A percentile compares a stretch with the other conserved stretches of the same genome.
phyloP scores from a whole-genome alignment of 2,329 filamentous ascomycete species.

The Fonsecaea erecta region DNA sequence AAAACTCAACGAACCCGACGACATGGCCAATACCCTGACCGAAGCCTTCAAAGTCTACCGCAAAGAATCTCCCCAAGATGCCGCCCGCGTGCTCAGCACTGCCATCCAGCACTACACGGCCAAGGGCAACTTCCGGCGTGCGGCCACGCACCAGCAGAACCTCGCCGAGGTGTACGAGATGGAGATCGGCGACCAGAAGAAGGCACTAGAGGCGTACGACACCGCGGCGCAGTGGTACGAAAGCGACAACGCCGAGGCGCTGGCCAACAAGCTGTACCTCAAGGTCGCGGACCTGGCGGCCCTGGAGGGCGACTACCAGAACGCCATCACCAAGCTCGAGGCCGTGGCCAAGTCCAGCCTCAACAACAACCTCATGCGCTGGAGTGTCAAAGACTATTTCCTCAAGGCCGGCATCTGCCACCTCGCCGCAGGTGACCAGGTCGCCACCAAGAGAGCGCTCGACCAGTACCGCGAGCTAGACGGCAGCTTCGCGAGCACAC shows the following conservation, averaged over 20 bases:
- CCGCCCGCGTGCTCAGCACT: constrained; percentile 75
- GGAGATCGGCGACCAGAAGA: constrained; percentile 76
- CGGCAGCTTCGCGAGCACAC: constrained; percentile 73
- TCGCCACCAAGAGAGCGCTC: constrained; percentile 77
- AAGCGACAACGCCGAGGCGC: constrained; percentile 79
- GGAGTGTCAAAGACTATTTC: constrained; percentile 93
- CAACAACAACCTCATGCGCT: constrained; percentile 90
- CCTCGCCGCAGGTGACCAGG: constrained; percentile 74
- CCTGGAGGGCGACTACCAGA: constrained; percentile 80
- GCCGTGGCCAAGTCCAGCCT: constrained; percentile 77
- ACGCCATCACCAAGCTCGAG: constrained; percentile 81
- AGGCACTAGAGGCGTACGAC: constrained; percentile 82
- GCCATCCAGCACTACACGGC: constrained; percentile 85
- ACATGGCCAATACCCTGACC: constrained; percentile 83
- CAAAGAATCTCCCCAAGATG: constrained; percentile 81
- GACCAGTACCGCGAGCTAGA: constrained; percentile 82
- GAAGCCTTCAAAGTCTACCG: constrained; percentile 96
- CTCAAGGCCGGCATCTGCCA: constrained; percentile 93
- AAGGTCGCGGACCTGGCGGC: constrained; percentile 90
- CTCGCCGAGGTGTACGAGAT: constrained; percentile 84
- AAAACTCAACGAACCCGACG: constrained; percentile 87
- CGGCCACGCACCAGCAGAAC: constrained; percentile 88
- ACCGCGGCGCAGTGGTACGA: constrained; percentile 88
- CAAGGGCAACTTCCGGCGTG: constrained; percentile 88
- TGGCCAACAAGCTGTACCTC: constrained; percentile 91